These are phyloP conservation scores for Asclepias syriaca DNA, from an alignment of 257 asterid genomes.

Conservation along the genomic window DNA sequence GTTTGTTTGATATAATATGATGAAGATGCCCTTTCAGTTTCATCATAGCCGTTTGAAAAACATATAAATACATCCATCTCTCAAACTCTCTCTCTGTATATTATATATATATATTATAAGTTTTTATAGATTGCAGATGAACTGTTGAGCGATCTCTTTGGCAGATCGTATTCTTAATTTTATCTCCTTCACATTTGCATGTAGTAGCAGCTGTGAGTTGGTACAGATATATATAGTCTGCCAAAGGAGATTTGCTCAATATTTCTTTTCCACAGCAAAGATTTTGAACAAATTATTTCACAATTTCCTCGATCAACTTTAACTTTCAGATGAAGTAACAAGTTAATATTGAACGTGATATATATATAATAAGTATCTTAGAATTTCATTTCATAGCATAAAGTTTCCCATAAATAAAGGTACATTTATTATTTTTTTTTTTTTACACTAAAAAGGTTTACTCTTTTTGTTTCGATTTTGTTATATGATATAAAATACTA, in stretches of 20 bases:
- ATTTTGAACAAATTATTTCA: too few species aligned
- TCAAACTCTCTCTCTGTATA: too few species aligned
- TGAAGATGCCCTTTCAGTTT: neutral
- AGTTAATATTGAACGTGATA: too few species aligned
- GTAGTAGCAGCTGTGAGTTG: neutral
- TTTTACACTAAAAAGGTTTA: too few species aligned
- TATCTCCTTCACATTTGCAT: neutral
- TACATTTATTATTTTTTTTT: too few species aligned
- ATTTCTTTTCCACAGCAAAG: neutral
- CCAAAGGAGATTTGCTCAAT: conserved; percentile 17
- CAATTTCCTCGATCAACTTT: too few species aligned
- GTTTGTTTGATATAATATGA: neutral
- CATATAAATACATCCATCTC: neutral
- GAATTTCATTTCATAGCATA: too few species aligned
- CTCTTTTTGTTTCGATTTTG: too few species aligned
- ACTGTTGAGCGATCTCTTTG: conserved; percentile 11
- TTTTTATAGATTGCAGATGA: neutral
- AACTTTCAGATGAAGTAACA: too few species aligned
- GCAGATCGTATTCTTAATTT: conserved; percentile 1
- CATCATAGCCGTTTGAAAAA: neutral
- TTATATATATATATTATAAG: neutral
- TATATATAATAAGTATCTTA: too few species aligned
- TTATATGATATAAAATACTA: too few species aligned
- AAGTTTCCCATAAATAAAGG: too few species aligned
- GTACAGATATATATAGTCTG: neutral